Base-by-base conservation (phyloP, 148 eudicot genomes). In the Diospyros kaki region DNA sequence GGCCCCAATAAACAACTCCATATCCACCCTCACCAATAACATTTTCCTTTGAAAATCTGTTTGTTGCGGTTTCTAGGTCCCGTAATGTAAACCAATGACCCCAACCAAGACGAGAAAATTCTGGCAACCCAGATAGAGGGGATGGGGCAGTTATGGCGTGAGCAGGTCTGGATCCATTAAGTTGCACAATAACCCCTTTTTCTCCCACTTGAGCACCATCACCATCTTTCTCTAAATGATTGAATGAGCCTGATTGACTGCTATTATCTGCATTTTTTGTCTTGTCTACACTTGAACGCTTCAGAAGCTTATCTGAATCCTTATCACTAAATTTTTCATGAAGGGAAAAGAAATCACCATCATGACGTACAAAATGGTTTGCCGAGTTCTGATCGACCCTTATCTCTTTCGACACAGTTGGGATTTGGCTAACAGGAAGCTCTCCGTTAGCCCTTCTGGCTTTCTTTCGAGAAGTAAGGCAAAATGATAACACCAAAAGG, bases 71-170 rank as follows among this genome's bases (percentile, higher is more conserved):
- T 69, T 92, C 93, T 42, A 92, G 88, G 76, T 92, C 97, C 78
- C 97, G 80, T 66, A 92, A 78, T 18, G 94, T 92, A 81, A 92
- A 92, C 97, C 97, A 92, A 81, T 89, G 94, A 7, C 94, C 97
- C 97, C 94, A 92, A 71, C 91, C 97, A 46, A 92, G 93, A 70
- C 82, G 97, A 68, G 97, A 92, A 70, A 88, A 73, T 73, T 90
- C 97, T 18, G 97, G 91, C 74, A 88, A 81, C 74, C 97, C 97
- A 51, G 89, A 74, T 76, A 92, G 54, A 4, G 92, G 94, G 72
- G 95, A 93, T 66, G 89, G 58, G 13, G 81, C 70, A 76, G 82
- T 75, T 50, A 80, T 41, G 77, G 59, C 86, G 79, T 13, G 82
- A 66, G 52, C 75, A 78, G 85, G 75, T 48, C 75, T 71, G 48